Evolutionary conservation across 2,329 filamentous ascomycete species (phyloP).

Genomic region (Byssothecium circinans): DNA sequence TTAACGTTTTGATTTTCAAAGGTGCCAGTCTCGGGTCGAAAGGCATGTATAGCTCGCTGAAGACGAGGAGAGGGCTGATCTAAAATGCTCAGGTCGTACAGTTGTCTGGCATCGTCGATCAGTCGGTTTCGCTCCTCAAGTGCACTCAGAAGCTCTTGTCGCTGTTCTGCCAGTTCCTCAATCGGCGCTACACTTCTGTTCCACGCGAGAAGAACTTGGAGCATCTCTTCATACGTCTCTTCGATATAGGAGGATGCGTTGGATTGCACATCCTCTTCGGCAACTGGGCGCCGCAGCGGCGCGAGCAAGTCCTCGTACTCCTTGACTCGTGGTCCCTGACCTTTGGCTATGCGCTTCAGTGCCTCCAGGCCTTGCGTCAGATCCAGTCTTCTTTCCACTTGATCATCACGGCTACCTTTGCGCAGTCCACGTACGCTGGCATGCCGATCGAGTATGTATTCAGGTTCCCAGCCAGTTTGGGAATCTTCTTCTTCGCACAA

Average conservation of each 20-base stretch:
- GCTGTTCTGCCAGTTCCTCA: background rate
- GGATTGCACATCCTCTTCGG: background rate
- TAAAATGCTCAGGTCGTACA: constrained; percentile 1
- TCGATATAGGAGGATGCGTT: background rate
- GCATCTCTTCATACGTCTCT: constrained; percentile 19
- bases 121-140: constrained; percentile 11
- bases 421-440: background rate
- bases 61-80: constrained; percentile 11
- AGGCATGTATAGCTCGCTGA: constrained; percentile 16
- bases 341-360: constrained; percentile 17
- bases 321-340: constrained; percentile 13
- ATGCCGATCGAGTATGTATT: constrained; percentile 5
- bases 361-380: constrained; percentile 1
- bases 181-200: constrained; percentile 13
- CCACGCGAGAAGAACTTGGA: constrained; percentile 20
- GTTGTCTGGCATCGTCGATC: constrained; percentile 2
- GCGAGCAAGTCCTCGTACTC: constrained; percentile 22
- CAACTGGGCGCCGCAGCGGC: constrained; percentile 8
- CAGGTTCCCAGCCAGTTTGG: constrained; percentile 8
- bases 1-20: constrained; percentile 18
- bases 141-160: constrained; percentile 9
- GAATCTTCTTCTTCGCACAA: constrained; percentile 11
- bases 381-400: background rate
- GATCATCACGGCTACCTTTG: background rate
- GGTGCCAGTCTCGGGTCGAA: constrained; percentile 19